Evolutionary conservation across 805 yeast species (phyloP).

Genomic region (Brettanomyces naardenensis): DNA sequence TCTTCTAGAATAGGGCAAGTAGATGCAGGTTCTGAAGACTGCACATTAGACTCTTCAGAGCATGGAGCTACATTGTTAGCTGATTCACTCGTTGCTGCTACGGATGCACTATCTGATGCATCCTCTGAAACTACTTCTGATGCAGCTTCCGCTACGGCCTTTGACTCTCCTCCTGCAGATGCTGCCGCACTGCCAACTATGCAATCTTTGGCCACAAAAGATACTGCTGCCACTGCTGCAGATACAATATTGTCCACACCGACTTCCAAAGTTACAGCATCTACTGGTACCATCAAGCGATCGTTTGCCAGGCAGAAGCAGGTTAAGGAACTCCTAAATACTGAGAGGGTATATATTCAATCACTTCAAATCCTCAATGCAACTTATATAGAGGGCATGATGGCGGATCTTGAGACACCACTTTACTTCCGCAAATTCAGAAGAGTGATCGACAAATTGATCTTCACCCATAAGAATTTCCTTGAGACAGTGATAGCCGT

Average conservation of each 20-base stretch:
- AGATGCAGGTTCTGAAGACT: too few species aligned
- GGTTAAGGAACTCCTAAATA: slow-evolving; percentile 37
- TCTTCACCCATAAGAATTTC: slow-evolving; percentile 26
- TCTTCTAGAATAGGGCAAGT: too few species aligned
- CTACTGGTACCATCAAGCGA: background rate
- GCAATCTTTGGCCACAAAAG: background rate
- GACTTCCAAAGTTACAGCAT: background rate
- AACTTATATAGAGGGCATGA: slow-evolving; percentile 35
- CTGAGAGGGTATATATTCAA: slow-evolving; percentile 40
- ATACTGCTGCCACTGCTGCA: background rate
- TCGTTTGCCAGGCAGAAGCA: slow-evolving; percentile 23
- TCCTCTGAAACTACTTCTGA: too few species aligned
- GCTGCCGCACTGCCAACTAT: too few species aligned
- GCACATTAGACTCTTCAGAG: too few species aligned
- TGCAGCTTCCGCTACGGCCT: too few species aligned
- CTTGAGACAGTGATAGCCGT: slow-evolving; percentile 19
- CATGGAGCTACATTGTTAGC: too few species aligned
- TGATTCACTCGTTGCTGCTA: too few species aligned
- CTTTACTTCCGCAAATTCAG: slow-evolving; percentile 23
- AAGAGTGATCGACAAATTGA: slow-evolving; percentile 23
- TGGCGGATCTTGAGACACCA: slow-evolving; percentile 28
- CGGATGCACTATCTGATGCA: too few species aligned
- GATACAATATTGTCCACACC: background rate
- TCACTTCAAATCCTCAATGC: slow-evolving; percentile 35
- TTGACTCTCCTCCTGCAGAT: too few species aligned